A percentile compares a stretch with the other conserved stretches of the same genome.
Evolutionary conservation across 306 rosid species (phyloP).

Genomic region (Prunus persica): DNA sequence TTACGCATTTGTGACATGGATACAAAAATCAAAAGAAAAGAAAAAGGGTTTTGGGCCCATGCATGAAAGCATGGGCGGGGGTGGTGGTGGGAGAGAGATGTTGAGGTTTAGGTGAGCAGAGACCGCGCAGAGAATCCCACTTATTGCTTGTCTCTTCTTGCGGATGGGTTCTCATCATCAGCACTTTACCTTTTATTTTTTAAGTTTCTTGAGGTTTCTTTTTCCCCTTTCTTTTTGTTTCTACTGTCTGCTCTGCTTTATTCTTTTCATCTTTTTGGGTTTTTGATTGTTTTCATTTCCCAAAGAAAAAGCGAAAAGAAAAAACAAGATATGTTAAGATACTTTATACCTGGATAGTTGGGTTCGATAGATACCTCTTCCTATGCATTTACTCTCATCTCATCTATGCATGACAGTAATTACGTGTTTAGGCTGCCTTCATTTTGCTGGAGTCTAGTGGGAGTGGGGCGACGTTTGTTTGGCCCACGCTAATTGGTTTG

Average conservation of each 20-base stretch:
- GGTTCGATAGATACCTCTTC: background rate
- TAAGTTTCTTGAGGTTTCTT: constrained; percentile 14
- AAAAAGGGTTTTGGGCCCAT: background rate
- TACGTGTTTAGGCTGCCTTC: background rate
- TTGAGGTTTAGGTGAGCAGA: constrained; percentile 24
- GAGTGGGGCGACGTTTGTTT: background rate
- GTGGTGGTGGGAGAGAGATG: constrained; percentile 13
- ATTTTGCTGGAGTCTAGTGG: background rate
- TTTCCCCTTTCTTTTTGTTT: constrained; percentile 27
- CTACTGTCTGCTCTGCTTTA: constrained; percentile 13
- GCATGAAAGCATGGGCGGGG: background rate
- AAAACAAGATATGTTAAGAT: background rate
- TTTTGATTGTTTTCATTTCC: constrained; percentile 8
- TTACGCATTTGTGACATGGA: constrained; percentile 6
- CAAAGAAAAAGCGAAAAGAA: background rate
- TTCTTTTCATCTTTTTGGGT: constrained; percentile 10
- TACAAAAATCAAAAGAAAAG: background rate
- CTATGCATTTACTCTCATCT: background rate
- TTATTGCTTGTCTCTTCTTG: constrained; percentile 54
- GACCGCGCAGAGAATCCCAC: constrained; percentile 52
- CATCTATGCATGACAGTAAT: background rate
- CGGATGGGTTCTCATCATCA: constrained; percentile 33
- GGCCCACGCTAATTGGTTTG: background rate
- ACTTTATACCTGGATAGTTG: background rate
- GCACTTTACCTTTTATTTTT: constrained; percentile 6